Percentiles rank a stretch among this genome's conserved stretches.
Evolutionary conservation across 2,329 filamentous ascomycete genomes (phyloP).

Genomic region (Ophiostoma novo-ulmi): DNA sequence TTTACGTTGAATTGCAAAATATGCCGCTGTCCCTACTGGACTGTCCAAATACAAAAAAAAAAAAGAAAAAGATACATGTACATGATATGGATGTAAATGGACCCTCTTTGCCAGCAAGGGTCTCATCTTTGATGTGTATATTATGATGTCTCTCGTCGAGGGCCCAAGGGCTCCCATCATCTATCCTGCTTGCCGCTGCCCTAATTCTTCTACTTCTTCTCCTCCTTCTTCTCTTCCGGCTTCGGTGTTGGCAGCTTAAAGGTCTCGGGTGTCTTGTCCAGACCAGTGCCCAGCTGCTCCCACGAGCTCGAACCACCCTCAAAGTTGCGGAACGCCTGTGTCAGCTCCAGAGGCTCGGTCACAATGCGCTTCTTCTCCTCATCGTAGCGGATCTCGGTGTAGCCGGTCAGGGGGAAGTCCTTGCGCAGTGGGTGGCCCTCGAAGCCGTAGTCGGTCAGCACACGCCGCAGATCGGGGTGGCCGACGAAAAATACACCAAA

Average conservation of each 20-base stretch:
- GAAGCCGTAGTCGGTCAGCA: constrained; percentile 99
- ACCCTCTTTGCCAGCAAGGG: constrained; percentile 4
- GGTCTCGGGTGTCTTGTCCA: constrained; percentile 72
- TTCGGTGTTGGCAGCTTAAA: constrained; percentile 96
- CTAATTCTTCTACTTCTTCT: constrained; percentile 91
- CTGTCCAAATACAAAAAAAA: constrained; percentile 15
- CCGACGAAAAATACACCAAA: constrained; percentile 96
- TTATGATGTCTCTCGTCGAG: not conserved
- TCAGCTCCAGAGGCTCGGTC: constrained; percentile 93
- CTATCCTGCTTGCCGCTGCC: not conserved
- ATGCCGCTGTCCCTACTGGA: constrained; percentile 15
- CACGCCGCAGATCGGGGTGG: constrained; percentile 90
- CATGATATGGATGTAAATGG: constrained; percentile 13
- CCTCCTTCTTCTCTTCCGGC: constrained; percentile 85
- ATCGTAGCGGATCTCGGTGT: constrained; percentile 96
- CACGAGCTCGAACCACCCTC: constrained; percentile 74
- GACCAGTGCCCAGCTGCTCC: constrained; percentile 63
- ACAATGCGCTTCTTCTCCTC: constrained; percentile 99
- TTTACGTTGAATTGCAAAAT: constrained; percentile 4
- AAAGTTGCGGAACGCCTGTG: constrained; percentile 97
- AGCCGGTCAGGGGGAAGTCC: constrained; percentile 95
- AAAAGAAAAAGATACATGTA: constrained; percentile 16
- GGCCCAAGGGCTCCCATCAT: not conserved
- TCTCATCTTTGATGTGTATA: not conserved
- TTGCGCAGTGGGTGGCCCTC: constrained; percentile 96